These are phyloP conservation scores for Seiridium cupressi DNA, from an alignment of 2,329 filamentous ascomycete species.

Conservation along the genomic window DNA sequence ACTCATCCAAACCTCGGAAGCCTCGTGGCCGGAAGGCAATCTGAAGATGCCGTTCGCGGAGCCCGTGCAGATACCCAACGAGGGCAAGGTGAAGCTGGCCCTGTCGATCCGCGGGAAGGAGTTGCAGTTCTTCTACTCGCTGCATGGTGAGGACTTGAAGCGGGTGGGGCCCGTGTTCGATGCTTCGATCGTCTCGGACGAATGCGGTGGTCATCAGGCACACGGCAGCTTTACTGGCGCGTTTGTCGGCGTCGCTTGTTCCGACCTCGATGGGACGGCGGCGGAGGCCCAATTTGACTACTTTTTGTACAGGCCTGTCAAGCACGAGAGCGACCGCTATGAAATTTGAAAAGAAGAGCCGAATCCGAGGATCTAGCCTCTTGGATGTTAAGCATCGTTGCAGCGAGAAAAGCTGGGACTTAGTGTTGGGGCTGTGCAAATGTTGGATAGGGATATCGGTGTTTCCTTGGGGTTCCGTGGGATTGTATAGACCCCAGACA, in stretches of 20 bases:
- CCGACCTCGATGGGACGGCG: conserved; percentile 52
- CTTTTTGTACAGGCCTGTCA: conserved; percentile 48
- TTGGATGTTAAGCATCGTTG: too few relatives aligned
- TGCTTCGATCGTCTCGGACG: conserved; percentile 59
- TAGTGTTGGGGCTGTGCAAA: too few relatives aligned
- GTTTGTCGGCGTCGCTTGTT: conserved; percentile 55
- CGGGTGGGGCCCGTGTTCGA: conserved; percentile 55
- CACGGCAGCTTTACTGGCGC: conserved; percentile 65
- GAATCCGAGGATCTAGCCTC: too few relatives aligned
- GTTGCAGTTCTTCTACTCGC: conserved; percentile 56
- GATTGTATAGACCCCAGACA: too few relatives aligned
- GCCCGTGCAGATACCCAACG: conserved; percentile 48
- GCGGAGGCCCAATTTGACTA: conserved; percentile 48
- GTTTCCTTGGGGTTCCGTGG: too few relatives aligned
- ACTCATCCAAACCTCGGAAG: conserved; percentile 55
- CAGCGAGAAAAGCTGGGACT: too few relatives aligned
- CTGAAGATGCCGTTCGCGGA: conserved; percentile 40
- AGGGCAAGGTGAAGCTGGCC: conserved; percentile 53
- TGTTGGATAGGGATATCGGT: too few relatives aligned
- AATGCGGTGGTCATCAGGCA: conserved; percentile 59
- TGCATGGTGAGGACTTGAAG: conserved; percentile 43
- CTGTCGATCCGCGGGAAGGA: conserved; percentile 48
- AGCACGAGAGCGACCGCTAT: conserved; percentile 47
- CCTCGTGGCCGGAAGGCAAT: conserved; percentile 50
- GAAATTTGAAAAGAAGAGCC: conserved; percentile 28